Conservation (phyloP, 495 filamentous ascomycete genomes). For the Hypoxylon perforatum region DNA sequence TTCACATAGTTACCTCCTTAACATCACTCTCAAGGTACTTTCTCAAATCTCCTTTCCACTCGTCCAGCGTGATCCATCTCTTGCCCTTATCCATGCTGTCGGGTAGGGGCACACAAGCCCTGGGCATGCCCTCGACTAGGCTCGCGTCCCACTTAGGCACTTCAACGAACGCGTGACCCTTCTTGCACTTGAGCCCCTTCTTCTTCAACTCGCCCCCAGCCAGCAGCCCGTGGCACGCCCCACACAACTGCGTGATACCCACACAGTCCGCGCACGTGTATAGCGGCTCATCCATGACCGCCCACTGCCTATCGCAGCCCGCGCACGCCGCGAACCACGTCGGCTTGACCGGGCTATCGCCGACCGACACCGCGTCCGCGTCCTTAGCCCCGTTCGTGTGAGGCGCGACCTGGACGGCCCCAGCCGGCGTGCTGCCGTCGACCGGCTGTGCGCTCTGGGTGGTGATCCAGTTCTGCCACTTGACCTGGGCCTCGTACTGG, state of each 20-base stretch:
- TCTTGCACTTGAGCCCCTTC: slow-evolving; percentile 47
- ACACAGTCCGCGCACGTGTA: slow-evolving; percentile 41
- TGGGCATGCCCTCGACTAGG: slow-evolving; percentile 45
- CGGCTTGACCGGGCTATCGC: slow-evolving; percentile 26
- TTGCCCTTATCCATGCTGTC: slow-evolving; percentile 30
- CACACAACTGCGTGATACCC: slow-evolving; percentile 31
- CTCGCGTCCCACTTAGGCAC: slow-evolving; percentile 50
- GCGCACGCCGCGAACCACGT: slow-evolving; percentile 33
- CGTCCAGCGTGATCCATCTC: slow-evolving; percentile 48
- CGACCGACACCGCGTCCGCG: neutral
- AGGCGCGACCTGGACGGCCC: neutral
- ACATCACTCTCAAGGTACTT: slow-evolving; percentile 32
- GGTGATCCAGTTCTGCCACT: slow-evolving; percentile 53
- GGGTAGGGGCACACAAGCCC: slow-evolving; percentile 31
- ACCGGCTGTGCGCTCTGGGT: slow-evolving; percentile 44
- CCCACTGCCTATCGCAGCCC: slow-evolving; percentile 39
- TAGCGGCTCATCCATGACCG: slow-evolving; percentile 34
- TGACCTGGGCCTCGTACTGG: slow-evolving; percentile 19
- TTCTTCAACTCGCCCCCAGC: slow-evolving; percentile 40
- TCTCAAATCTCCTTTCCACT: slow-evolving; percentile 51
- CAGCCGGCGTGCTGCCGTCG: neutral
- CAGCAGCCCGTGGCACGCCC: slow-evolving; percentile 45
- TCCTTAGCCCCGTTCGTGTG: neutral
- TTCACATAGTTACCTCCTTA: too few species aligned
- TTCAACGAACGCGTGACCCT: slow-evolving; percentile 51